Evolutionary conservation across 2,329 filamentous ascomycete genomes (phyloP).

Genomic region (Monilinia vaccinii-corymbosi): DNA sequence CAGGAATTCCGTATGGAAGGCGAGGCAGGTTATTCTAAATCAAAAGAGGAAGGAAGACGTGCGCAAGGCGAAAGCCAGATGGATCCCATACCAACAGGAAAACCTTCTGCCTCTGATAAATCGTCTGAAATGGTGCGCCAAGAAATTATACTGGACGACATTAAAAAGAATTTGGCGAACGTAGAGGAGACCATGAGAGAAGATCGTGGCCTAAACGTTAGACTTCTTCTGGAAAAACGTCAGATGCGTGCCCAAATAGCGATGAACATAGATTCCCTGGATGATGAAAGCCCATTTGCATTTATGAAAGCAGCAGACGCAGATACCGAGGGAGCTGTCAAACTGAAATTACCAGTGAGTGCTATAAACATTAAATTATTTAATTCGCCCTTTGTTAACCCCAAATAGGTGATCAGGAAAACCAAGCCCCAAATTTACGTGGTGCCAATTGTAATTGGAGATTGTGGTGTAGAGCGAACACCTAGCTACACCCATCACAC

Average conservation of each 20-base stretch:
- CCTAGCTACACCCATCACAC: conserved; percentile 22
- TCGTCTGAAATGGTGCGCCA: not conserved
- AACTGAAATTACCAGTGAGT: conserved; percentile 14
- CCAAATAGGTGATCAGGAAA: conserved; percentile 12
- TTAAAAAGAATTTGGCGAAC: not conserved
- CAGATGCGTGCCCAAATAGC: not conserved
- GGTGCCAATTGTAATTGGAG: conserved; percentile 8
- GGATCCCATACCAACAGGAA: not conserved
- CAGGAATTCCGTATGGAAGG: not conserved
- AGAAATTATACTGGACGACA: not conserved
- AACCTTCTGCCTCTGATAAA: not conserved
- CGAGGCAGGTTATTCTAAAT: not conserved
- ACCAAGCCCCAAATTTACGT: conserved; percentile 11
- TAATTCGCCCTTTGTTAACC: conserved; percentile 6
- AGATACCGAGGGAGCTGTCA: conserved; percentile 1
- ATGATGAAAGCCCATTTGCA: conserved; percentile 20
- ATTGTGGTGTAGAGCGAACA: conserved; percentile 14
- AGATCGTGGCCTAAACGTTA: not conserved
- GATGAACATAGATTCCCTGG: not conserved
- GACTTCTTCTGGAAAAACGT: not conserved
- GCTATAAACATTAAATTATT: not conserved
- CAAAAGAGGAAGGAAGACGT: not conserved
- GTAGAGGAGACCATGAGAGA: not conserved
- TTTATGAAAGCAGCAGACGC: conserved; percentile 13
- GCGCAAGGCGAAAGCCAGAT: not conserved